A percentile compares a stretch with the other conserved stretches of the same genome.
Conservation (phyloP, 306 rosid genomes). For the Rubus parviflorus region DNA sequence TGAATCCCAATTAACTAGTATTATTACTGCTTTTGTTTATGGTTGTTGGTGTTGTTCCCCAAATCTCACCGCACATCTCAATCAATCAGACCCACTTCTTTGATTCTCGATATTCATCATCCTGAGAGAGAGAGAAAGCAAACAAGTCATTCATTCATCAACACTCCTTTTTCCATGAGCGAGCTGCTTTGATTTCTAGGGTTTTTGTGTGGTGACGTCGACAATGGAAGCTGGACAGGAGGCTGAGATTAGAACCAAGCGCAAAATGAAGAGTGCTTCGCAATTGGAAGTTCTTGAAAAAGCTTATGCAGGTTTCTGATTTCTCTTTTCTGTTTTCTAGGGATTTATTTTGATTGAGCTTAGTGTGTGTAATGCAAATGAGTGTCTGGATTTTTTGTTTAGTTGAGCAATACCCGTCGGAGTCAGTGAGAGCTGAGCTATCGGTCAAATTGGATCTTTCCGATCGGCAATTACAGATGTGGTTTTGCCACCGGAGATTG, state of each 20-base stretch:
- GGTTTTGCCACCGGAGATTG: constrained; percentile 81
- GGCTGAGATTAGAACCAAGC: constrained; percentile 60
- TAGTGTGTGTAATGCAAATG: constrained; percentile 13
- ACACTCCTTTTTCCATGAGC: no score
- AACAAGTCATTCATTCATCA: no score
- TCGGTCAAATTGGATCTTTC: constrained; percentile 54
- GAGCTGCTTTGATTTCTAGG: constrained; percentile 1
- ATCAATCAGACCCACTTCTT: constrained; percentile 24
- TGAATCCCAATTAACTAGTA: no score
- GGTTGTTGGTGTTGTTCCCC: constrained; percentile 41
- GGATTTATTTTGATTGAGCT: background rate
- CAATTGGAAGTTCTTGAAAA: constrained; percentile 68
- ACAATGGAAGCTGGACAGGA: constrained; percentile 55
- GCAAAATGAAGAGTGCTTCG: constrained; percentile 73
- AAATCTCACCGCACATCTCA: constrained; percentile 56
- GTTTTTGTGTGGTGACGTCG: background rate
- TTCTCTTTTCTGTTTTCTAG: background rate
- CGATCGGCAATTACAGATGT: constrained; percentile 85
- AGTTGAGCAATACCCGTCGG: constrained; percentile 68
- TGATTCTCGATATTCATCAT: background rate
- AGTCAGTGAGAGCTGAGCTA: constrained; percentile 56
- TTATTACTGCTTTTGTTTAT: background rate
- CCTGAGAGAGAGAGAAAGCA: no score
- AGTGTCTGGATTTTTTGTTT: constrained; percentile 15
- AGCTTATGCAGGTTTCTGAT: constrained; percentile 53